phyloP scores from a whole-genome alignment of 1,139 yeast genomes.

The Yamadazyma friedrichii region DNA sequence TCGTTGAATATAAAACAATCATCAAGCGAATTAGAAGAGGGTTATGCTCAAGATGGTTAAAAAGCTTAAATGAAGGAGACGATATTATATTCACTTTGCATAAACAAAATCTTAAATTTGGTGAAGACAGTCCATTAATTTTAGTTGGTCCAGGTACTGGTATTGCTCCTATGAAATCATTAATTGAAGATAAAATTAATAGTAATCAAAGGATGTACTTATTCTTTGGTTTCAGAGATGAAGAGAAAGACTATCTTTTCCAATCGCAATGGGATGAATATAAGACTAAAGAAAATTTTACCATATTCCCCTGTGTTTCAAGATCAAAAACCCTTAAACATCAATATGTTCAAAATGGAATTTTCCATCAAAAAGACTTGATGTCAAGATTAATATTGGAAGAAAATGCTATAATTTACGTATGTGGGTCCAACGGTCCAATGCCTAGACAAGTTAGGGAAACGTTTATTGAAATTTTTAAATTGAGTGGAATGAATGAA shows the following conservation, averaged over 20 bases:
- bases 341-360: slow-evolving; percentile 72
- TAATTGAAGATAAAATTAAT: slow-evolving; percentile 38
- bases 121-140: slow-evolving; percentile 49
- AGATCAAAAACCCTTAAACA: slow-evolving; percentile 43
- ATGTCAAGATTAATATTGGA: slow-evolving; percentile 55
- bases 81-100: slow-evolving; percentile 56
- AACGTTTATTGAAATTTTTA: slow-evolving; percentile 64
- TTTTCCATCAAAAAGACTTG: slow-evolving; percentile 48
- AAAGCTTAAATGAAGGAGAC: slow-evolving; percentile 47
- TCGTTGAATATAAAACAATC: slow-evolving; percentile 85
- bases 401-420: slow-evolving; percentile 59
- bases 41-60: slow-evolving; percentile 78
- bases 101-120: slow-evolving; percentile 40
- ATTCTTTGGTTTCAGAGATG: slow-evolving; percentile 76
- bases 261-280: slow-evolving; percentile 48
- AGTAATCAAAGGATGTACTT: slow-evolving; percentile 37
- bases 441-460: slow-evolving; percentile 92
- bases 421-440: slow-evolving; percentile 91
- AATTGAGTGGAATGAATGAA: slow-evolving; percentile 39
- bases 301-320: slow-evolving; percentile 59
- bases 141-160: slow-evolving; percentile 93
- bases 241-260: slow-evolving; percentile 68
- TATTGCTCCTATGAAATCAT: slow-evolving; percentile 79
- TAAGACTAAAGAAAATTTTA: slow-evolving; percentile 25
- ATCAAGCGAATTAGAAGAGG: slow-evolving; percentile 77